phyloP scores from a whole-genome alignment of 345 rosid genomes.

The Salix koriyanagi region DNA sequence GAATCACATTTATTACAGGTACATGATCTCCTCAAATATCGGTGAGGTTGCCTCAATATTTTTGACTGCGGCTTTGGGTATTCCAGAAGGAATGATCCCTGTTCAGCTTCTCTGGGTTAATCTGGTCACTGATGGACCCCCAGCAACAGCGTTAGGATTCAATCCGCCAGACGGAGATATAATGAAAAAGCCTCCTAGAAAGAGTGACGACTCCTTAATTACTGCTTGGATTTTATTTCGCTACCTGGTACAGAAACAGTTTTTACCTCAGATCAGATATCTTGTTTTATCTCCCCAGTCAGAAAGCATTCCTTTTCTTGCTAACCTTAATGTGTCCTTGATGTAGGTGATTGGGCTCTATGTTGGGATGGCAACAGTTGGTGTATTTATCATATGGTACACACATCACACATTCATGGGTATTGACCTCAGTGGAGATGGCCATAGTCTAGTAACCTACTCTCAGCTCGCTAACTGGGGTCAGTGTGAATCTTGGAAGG shows the following conservation, averaged over 20 bases:
- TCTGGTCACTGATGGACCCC: slow-evolving; percentile 97
- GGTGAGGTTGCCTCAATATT: slow-evolving; percentile 98
- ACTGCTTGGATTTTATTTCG: slow-evolving; percentile 95
- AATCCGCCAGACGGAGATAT: slow-evolving; percentile 92
- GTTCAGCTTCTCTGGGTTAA: slow-evolving; percentile 99
- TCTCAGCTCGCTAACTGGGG: slow-evolving; percentile 84
- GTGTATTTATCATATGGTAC: slow-evolving; percentile 90
- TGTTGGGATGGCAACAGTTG: slow-evolving; percentile 91
- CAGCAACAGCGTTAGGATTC: slow-evolving; percentile 97
- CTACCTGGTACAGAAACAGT: slow-evolving; percentile 55
- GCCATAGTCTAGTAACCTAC: slow-evolving; percentile 80
- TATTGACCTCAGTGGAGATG: slow-evolving; percentile 87
- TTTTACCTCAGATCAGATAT: background rate
- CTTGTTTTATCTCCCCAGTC: background rate
- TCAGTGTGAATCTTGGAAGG: slow-evolving; percentile 69
- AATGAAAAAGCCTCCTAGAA: slow-evolving; percentile 91
- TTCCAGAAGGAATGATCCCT: slow-evolving; percentile 98
- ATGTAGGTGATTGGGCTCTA: slow-evolving; percentile 85
- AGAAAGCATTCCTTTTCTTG: background rate
- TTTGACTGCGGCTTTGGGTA: slow-evolving; percentile 92
- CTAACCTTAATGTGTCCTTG: background rate
- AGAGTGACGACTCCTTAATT: slow-evolving; percentile 87
- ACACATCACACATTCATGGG: slow-evolving; percentile 66
- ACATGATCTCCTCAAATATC: slow-evolving; percentile 97
- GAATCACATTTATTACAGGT: slow-evolving; percentile 42